Percentiles rank a stretch among this genome's conserved stretches.
phyloP scores from a whole-genome alignment of 768 basidiomycete species.

The Dioszegia crocea region DNA sequence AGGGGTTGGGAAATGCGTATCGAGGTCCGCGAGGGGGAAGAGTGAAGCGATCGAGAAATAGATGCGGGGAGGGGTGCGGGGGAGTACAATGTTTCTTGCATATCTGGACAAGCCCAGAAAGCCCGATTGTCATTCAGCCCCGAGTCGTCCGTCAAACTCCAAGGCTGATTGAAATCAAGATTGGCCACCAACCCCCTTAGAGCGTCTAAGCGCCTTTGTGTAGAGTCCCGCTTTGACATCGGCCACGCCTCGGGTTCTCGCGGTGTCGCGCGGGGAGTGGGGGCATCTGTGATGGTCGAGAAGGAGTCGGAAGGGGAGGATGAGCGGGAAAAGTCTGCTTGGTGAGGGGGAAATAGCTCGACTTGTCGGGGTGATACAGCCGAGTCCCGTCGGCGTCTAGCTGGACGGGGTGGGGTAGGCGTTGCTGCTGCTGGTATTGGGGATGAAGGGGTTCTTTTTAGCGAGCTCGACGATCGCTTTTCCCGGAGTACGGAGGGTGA shows the following conservation, averaged over 20 bases:
- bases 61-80: neutral
- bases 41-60: neutral
- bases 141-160: conserved; percentile 9
- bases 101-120: conserved; percentile 16
- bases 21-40: conserved; percentile 1
- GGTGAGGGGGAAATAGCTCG: conserved; percentile 24
- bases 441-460: neutral
- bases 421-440: neutral
- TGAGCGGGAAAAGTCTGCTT: conserved; percentile 12
- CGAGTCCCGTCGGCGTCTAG: neutral
- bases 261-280: conserved; percentile 23
- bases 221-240: conserved; percentile 33
- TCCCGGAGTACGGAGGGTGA: neutral
- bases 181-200: conserved; percentile 37
- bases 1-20: conserved; percentile 2
- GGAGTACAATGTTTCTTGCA: neutral
- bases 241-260: neutral
- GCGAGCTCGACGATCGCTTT: neutral
- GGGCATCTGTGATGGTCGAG: conserved; percentile 28
- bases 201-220: conserved; percentile 33
- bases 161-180: conserved; percentile 41
- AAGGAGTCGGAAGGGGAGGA: conserved; percentile 30
- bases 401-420: conserved; percentile 9
- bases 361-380: conserved; percentile 9
- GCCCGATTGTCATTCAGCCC: neutral